phyloP scores from a whole-genome alignment of 345 rosid species.

The Linum lewisii region DNA sequence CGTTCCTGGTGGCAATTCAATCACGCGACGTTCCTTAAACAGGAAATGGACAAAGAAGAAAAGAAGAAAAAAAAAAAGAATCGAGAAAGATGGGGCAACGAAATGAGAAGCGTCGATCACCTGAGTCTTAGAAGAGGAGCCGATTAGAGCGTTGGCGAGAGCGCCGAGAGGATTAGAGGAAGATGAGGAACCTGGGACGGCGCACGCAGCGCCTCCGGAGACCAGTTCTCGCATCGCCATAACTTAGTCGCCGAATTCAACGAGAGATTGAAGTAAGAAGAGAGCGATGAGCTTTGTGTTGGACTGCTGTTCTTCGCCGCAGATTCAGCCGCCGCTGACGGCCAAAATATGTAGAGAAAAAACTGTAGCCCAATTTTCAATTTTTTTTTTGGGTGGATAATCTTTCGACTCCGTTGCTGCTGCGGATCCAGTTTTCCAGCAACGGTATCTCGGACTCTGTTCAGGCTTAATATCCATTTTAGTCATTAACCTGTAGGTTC shows the following conservation, averaged over 20 bases:
- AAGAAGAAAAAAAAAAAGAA: too few species aligned
- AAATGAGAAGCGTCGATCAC: conserved; percentile 21
- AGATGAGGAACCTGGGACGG: conserved; percentile 86
- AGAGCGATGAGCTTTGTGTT: background rate
- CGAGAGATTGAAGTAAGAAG: background rate
- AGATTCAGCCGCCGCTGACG: too few species aligned
- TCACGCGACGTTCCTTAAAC: background rate
- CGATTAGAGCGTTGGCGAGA: conserved; percentile 81
- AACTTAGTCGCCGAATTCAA: background rate
- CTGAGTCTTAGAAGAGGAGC: conserved; percentile 91
- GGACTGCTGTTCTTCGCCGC: too few species aligned
- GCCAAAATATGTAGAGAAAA: too few species aligned
- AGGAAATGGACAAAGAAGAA: background rate
- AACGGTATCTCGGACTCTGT: too few species aligned
- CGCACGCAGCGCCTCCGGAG: conserved; percentile 92
- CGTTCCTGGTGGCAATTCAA: conserved; percentile 42
- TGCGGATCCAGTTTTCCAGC: too few species aligned
- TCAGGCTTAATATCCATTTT: too few species aligned
- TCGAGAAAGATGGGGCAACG: too few species aligned
- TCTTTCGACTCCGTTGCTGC: too few species aligned
- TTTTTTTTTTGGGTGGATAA: too few species aligned
- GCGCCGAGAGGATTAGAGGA: conserved; percentile 90
- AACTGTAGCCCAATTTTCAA: too few species aligned
- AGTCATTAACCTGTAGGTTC: too few species aligned
- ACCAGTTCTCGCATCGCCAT: conserved; percentile 98